Base-by-base conservation (phyloP, 768 basidiomycete genomes). In the Mycena venus region DNA sequence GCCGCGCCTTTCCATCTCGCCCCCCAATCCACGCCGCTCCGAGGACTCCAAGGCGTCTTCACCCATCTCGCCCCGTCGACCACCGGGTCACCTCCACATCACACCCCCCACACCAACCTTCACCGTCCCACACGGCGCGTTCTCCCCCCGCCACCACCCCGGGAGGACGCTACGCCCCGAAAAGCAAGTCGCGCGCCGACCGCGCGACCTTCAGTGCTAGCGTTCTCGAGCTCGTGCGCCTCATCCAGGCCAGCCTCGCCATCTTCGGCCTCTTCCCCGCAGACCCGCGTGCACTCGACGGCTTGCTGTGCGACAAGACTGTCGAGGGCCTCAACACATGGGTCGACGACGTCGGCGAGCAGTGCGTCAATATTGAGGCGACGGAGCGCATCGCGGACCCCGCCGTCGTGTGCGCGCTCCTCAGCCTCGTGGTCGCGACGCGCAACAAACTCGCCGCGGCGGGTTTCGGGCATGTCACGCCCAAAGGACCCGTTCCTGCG, bases 401-500 rank as follows among this genome's bases (percentile, higher is more conserved):
- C 3, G 86, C 86, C 44, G 88, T 94, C 70, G 88, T 96, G 15
- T 89, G 94, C 29, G 91, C 91, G 2, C 86, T 96, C 12, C 84
- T 96, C 64, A 93, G 92, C 68, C 86, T 94, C 59, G 89, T 96
- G 36, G 86, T 94, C 23, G 85, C 89, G 44, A 86, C 89, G 58
- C 88, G 95, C 32, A 95, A 94, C 83, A 94, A 92, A 79, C 87
- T 96, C 19, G 87, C 90, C 25, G 87, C 89, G 29, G 83, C 94
- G 27, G 90, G 90, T 17, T 85, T 86, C 2, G 40, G 51, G 15
- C 42, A 23, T 23, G 36, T 66, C 31, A 84, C 92, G 42, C 93
- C n/a, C 95, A 2, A 92, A 92, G 80, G 95, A 96, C 80, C 95
- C 95, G 1, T 95, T 96, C 79, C 84, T 94, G 55, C 89, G 94